Conservation (phyloP, 345 rosid genomes). For the Erysimum cheiranthoides region DNA sequence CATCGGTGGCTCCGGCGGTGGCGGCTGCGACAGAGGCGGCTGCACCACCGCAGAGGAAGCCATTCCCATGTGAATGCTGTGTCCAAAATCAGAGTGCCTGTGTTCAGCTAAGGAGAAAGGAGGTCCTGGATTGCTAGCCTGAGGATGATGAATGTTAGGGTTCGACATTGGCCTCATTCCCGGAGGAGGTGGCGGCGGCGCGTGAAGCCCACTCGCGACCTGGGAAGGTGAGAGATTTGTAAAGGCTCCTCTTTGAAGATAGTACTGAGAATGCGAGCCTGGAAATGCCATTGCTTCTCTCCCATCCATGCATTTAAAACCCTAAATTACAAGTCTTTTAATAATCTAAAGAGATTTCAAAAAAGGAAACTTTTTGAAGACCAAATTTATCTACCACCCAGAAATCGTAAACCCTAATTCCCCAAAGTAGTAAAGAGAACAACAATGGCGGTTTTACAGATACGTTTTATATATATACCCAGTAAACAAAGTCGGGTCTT, state of each 20-base stretch:
- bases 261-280: conserved; percentile 77
- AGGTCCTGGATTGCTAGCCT: conserved; percentile 55
- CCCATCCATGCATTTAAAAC: conserved; percentile 96
- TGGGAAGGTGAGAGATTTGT: conserved; percentile 65
- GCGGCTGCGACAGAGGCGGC: conserved; percentile 20
- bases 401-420: conserved; percentile 35
- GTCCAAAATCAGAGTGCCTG: conserved; percentile 61
- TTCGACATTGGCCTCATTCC: conserved; percentile 64
- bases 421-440: conserved; percentile 27
- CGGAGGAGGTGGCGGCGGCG: conserved; percentile 52
- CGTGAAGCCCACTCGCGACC: conserved; percentile 54
- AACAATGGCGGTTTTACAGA: conserved; percentile 44
- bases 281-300: conserved; percentile 92
- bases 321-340: conserved; percentile 35
- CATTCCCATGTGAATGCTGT: conserved; percentile 60
- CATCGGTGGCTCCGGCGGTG: conserved; percentile 48
- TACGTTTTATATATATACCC: conserved; percentile 29
- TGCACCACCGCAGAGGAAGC: conserved; percentile 46
- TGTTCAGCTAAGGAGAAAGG: conserved; percentile 60
- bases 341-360: conserved; percentile 1
- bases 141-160: conserved; percentile 56
- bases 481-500: conserved; percentile 14
- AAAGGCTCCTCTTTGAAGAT: conserved; percentile 77
- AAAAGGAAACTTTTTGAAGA: conserved; percentile 28
- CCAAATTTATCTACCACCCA: conserved; percentile 11